Base-by-base conservation (phyloP, 2,329 filamentous ascomycete species). In the Ascochyta lentis region DNA sequence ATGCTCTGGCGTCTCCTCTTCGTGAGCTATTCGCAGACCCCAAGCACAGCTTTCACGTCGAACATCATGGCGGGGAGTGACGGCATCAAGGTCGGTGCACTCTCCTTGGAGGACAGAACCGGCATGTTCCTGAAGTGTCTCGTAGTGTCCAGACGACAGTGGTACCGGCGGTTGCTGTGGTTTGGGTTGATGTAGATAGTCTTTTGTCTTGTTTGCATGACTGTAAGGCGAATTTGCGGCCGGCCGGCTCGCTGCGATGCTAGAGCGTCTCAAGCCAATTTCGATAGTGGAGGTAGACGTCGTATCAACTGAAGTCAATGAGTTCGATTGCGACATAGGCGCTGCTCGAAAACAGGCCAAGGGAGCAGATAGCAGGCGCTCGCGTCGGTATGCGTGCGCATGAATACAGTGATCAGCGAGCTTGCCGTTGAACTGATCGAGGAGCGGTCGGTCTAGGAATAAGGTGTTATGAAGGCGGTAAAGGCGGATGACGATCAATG, bases 1-100 rank as follows among this genome's bases (percentile, higher is more conserved):
- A 10, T 54, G 39, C 24, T 56, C 24, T 22, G 51, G 29, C 19
- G 27, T 6, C 16, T 48, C 40, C 3, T 63, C 60, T 7, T 61
- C 60, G 7, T 24, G 9, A 6, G 34, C 29, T 22, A 54, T 16
- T 34, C 40, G 59, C 31, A 49, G 29, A 6, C 60, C 64, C 65
- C 66, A 71, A 10, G 49, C 65, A n/a, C 72, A 67, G 26, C 68
- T 66, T 38, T 67, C 64, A 15, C 70, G 66, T 49, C 70, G 60
- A n/a, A 42, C 46, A 8, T 59, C 63, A 15, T 58, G 54, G 19
- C 58, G 61, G 7, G 66, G 64, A 12, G 63, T 65, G 7, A 56
- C 43, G 9, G 29, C 54, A 15, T 47, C 39, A 24, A 56, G 51
- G 6, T 54, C 50, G 2, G 41, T 35, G 4, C 43, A 52, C 9